These are phyloP conservation scores for Lipomyces sp. DNA, from an alignment of 805 yeast species.

Conservation along the genomic window DNA sequence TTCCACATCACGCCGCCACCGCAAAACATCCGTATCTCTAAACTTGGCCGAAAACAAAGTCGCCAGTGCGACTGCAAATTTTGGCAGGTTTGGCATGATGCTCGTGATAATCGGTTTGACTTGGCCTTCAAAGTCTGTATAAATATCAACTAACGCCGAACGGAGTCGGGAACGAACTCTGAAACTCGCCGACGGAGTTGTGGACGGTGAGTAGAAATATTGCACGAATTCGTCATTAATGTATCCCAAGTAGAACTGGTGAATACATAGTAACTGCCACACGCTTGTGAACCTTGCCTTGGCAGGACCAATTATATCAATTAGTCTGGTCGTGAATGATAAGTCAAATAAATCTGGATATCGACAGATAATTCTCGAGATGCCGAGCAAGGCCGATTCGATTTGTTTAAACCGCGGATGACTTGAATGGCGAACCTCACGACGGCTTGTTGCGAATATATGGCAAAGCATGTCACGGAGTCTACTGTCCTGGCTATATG, in stretches of 20 bases:
- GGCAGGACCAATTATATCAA: constrained; percentile 11
- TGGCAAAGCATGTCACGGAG: constrained; percentile 14
- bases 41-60: not conserved
- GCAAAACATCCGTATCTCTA: not conserved
- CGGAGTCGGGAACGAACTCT: constrained; percentile 10
- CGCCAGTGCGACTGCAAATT: constrained; percentile 19
- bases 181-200: constrained; percentile 10
- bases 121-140: constrained; percentile 12
- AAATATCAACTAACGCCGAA: constrained; percentile 7
- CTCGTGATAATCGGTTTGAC: constrained; percentile 14
- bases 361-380: constrained; percentile 12
- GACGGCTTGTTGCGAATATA: constrained; percentile 10
- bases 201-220: constrained; percentile 7
- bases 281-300: constrained; percentile 10
- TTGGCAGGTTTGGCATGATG: constrained; percentile 17
- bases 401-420: constrained; percentile 14
- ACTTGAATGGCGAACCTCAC: constrained; percentile 11
- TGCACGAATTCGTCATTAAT: constrained; percentile 10
- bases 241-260: constrained; percentile 8
- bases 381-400: not conserved
- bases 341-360: constrained; percentile 9
- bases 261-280: constrained; percentile 25
- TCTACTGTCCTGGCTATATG: not conserved
- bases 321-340: constrained; percentile 5
- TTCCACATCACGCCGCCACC: constrained; percentile 24